phyloP scores from a whole-genome alignment of 176 grass and related monocot genomes.

The Stipa capillata region DNA sequence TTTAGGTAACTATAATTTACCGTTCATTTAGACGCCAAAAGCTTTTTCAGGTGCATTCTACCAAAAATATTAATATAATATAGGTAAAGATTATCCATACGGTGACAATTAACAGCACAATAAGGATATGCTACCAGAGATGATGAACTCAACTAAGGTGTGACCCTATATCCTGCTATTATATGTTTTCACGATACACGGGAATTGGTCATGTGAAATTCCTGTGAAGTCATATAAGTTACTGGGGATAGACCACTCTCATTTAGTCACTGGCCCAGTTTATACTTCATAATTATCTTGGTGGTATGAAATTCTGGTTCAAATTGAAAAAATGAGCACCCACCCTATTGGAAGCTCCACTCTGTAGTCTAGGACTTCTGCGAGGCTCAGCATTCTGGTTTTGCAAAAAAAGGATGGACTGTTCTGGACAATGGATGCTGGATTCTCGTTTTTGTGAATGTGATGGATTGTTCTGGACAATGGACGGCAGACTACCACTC shows the following conservation, averaged over 20 bases:
- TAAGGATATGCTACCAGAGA: background rate
- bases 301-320: background rate
- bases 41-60: background rate
- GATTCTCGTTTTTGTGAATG: background rate
- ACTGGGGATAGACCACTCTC: background rate
- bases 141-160: too few relatives aligned
- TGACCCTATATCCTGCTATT: background rate
- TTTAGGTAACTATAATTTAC: background rate
- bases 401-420: background rate
- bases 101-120: background rate
- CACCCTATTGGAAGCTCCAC: slow-evolving; percentile 34
- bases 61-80: background rate
- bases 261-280: background rate
- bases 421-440: background rate
- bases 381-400: slow-evolving; percentile 10
- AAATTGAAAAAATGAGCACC: background rate
- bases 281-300: background rate
- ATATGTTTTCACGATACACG: background rate
- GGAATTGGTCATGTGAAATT: background rate
- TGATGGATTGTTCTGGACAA: background rate
- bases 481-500: background rate
- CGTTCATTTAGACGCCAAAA: background rate
- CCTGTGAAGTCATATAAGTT: background rate
- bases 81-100: background rate
- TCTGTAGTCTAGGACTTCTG: slow-evolving; percentile 31